A percentile compares a stretch with the other conserved stretches of the same genome.
These are phyloP conservation scores for Kitagawia praeruptora DNA, from an alignment of 129 eudicot genomes.

Conservation along the genomic window DNA sequence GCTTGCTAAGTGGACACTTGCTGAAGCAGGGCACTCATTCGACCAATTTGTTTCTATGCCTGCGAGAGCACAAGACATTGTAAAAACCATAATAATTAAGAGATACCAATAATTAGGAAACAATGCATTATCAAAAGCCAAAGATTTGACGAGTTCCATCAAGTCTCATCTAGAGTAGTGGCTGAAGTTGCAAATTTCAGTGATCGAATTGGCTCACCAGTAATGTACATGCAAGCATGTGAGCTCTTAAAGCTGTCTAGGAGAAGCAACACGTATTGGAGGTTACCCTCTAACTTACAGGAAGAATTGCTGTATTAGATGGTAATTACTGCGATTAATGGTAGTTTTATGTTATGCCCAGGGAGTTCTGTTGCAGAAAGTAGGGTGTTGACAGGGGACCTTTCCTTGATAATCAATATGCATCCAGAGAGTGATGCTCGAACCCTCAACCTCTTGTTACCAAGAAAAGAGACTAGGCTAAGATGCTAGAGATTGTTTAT, in stretches of 20 bases:
- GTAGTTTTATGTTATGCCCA: constrained; percentile 22
- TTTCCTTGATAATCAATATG: neutral
- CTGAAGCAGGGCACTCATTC: constrained; percentile 16
- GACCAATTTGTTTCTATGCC: constrained; percentile 23
- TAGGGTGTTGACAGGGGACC: constrained; percentile 15
- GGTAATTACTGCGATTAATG: constrained; percentile 38
- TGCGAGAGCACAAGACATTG: constrained; percentile 33
- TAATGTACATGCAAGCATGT: constrained; percentile 22
- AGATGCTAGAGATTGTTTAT: neutral
- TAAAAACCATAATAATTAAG: constrained; percentile 30
- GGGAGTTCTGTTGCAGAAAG: constrained; percentile 28
- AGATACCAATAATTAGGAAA: constrained; percentile 28
- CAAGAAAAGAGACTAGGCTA: neutral
- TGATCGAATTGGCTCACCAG: constrained; percentile 36
- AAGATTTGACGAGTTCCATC: constrained; percentile 38
- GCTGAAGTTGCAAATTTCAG: constrained; percentile 34
- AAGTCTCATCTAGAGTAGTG: constrained; percentile 33
- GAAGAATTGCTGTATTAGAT: constrained; percentile 29
- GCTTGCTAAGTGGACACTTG: neutral
- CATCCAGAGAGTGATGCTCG: neutral
- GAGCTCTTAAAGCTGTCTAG: constrained; percentile 27
- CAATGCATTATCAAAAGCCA: constrained; percentile 31
- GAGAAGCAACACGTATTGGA: constrained; percentile 28
- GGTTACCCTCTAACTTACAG: constrained; percentile 21
- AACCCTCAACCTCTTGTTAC: neutral